Evolutionary conservation across 352 stramenopile genomes (phyloP).

Genomic region (Pythium folliculosum): DNA sequence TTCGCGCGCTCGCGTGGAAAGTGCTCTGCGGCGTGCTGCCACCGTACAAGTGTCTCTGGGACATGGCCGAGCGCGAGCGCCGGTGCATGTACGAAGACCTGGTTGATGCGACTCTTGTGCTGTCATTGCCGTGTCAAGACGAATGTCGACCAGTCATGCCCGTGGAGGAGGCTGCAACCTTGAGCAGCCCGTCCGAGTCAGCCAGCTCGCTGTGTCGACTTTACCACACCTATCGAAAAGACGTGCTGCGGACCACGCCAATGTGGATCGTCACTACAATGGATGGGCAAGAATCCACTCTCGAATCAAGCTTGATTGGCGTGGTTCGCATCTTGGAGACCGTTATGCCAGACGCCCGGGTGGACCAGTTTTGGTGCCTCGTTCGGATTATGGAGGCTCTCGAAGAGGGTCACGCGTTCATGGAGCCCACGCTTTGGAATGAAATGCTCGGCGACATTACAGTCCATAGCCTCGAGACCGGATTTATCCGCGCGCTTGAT

Average conservation of each 20-base stretch:
- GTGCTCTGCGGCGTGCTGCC: constrained; percentile 59
- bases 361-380: constrained; percentile 78
- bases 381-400: constrained; percentile 60
- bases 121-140: constrained; percentile 31
- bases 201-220: constrained; percentile 14
- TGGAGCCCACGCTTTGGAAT: constrained; percentile 44
- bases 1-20: constrained; percentile 59
- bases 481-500: constrained; percentile 73
- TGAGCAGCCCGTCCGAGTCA: neutral
- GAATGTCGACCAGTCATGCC: constrained; percentile 3
- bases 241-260: constrained; percentile 15
- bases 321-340: constrained; percentile 13
- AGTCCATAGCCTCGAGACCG: constrained; percentile 52
- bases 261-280: neutral
- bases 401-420: constrained; percentile 45
- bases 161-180: neutral
- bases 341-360: constrained; percentile 26
- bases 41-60: constrained; percentile 60
- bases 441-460: constrained; percentile 42
- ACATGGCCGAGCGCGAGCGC: constrained; percentile 52
- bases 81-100: constrained; percentile 70
- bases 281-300: neutral
- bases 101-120: constrained; percentile 44
- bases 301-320: neutral
- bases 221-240: constrained; percentile 23